Evolutionary conservation across 2,329 filamentous ascomycete species (phyloP).

Genomic region (Aureobasidium uvarum): DNA sequence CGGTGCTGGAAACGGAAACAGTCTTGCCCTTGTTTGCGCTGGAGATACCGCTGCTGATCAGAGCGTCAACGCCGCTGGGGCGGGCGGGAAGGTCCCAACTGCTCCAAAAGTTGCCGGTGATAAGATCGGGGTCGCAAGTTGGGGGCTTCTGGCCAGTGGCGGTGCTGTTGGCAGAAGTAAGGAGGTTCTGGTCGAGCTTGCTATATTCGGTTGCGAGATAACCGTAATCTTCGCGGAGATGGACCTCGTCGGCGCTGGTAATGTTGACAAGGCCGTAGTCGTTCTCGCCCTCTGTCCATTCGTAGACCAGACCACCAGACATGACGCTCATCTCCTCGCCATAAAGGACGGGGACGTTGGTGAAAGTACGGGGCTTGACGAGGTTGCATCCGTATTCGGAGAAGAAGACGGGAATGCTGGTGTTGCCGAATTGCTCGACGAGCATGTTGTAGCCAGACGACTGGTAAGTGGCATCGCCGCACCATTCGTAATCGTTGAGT

Average conservation of each 20-base stretch:
- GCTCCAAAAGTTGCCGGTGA: constrained; percentile 65
- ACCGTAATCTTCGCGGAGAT: constrained; percentile 49
- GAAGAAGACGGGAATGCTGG: constrained; percentile 70
- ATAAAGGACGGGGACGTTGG: constrained; percentile 67
- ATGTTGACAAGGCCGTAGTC: constrained; percentile 48
- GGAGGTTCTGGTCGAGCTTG: constrained; percentile 64
- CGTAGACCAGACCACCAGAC: constrained; percentile 73
- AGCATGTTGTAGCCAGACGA: constrained; percentile 59
- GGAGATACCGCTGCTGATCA: constrained; percentile 71
- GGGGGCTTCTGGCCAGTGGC: constrained; percentile 55
- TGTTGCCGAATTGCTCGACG: constrained; percentile 60
- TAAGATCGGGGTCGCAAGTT: constrained; percentile 62
- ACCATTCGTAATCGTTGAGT: constrained; percentile 69
- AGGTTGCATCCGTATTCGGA: constrained; percentile 56
- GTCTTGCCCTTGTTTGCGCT: constrained; percentile 57
- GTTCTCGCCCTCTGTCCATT: constrained; percentile 68
- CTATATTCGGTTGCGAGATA: constrained; percentile 70
- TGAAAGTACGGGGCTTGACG: constrained; percentile 24
- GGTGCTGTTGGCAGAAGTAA: constrained; percentile 61
- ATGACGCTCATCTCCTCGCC: constrained; percentile 65
- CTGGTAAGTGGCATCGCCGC: constrained; percentile 63
- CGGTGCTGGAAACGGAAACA: constrained; percentile 54
- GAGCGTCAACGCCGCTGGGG: constrained; percentile 62
- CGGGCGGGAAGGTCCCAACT: constrained; percentile 71
- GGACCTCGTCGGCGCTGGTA: constrained; percentile 41